Evolutionary conservation across 257 asterid genomes (phyloP), one percentile per base, ranked within the genome.

Genomic region (Jacaranda mimosifolia): DNA sequence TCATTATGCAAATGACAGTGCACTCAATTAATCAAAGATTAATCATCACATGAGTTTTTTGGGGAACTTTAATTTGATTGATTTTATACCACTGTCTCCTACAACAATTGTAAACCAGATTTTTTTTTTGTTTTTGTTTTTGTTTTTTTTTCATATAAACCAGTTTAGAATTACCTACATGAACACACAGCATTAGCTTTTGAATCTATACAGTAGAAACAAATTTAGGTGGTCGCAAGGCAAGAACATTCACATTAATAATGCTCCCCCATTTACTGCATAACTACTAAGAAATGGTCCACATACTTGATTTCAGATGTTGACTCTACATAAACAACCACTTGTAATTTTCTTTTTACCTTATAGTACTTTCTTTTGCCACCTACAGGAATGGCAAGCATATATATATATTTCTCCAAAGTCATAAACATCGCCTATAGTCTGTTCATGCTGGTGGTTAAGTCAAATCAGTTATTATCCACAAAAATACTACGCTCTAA

Each of bases 221-320:
- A 42, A 3, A 39, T 55, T 67, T 78, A 15, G 84, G 81, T 78
- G 66, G 84, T 79, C 84, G 88, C 55, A 84, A 76, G 68, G 81
- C 64, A 74, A 60, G 38, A 70, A 58, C 35, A 72, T 65, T 79
- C 89, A 83, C 83, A 80, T 80, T 85, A 81, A 65, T 68, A 49
- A 35, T 81, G 89, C 80, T 63, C 74, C 79, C 83, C 70, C 80
- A 79, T 86, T 82, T 81, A 81, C 86, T 79, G 77, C 86, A 73
- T 62, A 76, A 76, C 82, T 80, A 77, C 77, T 76, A 74, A 46
- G 65, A 74, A 80, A 70, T 78, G 92, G 90, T 81, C 93, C 93
- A 79, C 83, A 49, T 75, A 62, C 72, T 83, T 81, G 69, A 69
- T 85, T 80, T 75, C 56, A 75, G 87, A 85, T 85, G 88, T 78